These are phyloP conservation scores for Pythium brassicae DNA, from an alignment of 352 stramenopile genomes.

Conservation along the genomic window DNA sequence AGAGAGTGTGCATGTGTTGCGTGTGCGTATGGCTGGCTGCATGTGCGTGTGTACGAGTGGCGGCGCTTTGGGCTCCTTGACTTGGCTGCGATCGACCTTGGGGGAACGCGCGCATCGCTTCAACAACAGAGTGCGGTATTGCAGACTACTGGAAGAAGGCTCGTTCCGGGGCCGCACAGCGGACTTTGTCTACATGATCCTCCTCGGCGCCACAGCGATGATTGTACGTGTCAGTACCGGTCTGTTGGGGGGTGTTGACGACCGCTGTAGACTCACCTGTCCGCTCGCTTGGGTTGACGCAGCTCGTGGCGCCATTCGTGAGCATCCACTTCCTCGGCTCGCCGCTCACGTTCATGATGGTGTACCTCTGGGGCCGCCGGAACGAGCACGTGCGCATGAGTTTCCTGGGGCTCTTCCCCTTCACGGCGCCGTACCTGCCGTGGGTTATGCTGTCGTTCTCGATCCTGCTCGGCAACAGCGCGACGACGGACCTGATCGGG, in stretches of 20 bases:
- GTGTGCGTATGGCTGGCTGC: slow-evolving; percentile 4
- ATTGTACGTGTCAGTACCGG: slow-evolving; percentile 71
- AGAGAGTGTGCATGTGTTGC: too few species aligned
- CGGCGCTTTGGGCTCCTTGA: neutral
- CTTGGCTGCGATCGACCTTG: neutral
- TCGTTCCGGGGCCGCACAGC: slow-evolving; percentile 96
- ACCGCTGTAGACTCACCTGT: too few species aligned
- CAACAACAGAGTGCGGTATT: slow-evolving; percentile 89
- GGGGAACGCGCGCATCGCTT: too few species aligned
- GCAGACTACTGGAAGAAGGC: slow-evolving; percentile 95
- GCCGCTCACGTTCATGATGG: slow-evolving; percentile 99
- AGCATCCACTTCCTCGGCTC: slow-evolving; percentile 97
- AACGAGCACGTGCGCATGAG: slow-evolving; percentile 97
- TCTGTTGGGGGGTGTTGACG: neutral
- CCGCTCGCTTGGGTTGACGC: too few species aligned
- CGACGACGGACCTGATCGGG: slow-evolving; percentile 97
- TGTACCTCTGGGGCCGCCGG: slow-evolving; percentile 97
- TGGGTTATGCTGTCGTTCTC: slow-evolving; percentile 98
- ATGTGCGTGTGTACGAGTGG: neutral
- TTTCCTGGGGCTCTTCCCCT: slow-evolving; percentile 97
- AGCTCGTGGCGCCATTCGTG: slow-evolving; percentile 95
- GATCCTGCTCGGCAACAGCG: slow-evolving; percentile 92
- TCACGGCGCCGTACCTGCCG: slow-evolving; percentile 97
- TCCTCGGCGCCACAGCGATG: slow-evolving; percentile 95
- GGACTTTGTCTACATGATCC: slow-evolving; percentile 98